Conservation (phyloP, 371 early-diverging fungal species). For the Mortierella sp. region DNA sequence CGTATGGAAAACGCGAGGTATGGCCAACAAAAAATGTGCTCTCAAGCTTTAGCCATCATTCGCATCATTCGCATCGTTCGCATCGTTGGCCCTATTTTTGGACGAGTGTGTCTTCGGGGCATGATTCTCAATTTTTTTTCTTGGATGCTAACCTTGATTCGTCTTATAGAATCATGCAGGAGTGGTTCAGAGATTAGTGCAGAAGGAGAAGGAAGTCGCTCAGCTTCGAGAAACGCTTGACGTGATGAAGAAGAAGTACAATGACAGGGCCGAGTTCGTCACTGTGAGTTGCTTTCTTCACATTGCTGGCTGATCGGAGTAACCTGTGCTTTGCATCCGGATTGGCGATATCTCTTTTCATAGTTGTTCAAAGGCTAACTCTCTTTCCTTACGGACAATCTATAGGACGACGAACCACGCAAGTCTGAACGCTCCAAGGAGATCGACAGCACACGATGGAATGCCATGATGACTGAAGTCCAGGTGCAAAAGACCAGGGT, state of each 20-base stretch:
- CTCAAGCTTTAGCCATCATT: background rate
- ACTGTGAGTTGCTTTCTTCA: constrained; percentile 37
- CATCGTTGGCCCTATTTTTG: background rate
- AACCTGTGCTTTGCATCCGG: background rate
- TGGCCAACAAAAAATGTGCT: background rate
- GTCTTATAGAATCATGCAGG: constrained; percentile 57
- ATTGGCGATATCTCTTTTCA: background rate
- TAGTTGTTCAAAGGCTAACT: background rate
- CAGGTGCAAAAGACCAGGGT: constrained; percentile 54
- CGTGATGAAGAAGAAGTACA: constrained; percentile 55
- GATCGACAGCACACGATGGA: constrained; percentile 55
- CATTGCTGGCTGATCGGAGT: background rate
- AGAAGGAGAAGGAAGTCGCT: constrained; percentile 59
- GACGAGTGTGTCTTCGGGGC: no score
- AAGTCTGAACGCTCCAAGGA: constrained; percentile 53
- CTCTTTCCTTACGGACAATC: background rate
- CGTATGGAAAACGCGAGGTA: constrained; percentile 51
- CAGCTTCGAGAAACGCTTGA: constrained; percentile 58
- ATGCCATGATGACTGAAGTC: constrained; percentile 53
- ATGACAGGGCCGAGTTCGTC: constrained; percentile 55
- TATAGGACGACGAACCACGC: constrained; percentile 56
- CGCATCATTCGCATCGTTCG: background rate
- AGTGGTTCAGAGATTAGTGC: constrained; percentile 58
- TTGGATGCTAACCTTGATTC: background rate
- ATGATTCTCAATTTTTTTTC: background rate